Evolutionary conservation across 73 alveolate genomes (phyloP), one percentile per base, ranked within the genome.

Genomic region (Symbiodinium pilosum): DNA sequence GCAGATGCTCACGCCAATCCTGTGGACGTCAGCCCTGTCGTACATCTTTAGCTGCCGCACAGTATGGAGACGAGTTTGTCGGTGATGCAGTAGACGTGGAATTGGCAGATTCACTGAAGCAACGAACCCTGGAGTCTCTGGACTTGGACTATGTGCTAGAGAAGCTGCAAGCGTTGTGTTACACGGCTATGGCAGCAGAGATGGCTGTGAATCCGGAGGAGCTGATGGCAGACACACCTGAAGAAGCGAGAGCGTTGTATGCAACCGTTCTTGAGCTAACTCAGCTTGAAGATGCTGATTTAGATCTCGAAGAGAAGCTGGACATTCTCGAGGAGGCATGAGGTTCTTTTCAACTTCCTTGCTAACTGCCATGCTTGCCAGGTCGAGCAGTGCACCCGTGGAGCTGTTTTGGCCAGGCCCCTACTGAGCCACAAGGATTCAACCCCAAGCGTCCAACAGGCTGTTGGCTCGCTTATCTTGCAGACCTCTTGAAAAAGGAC

Each of bases 361-460:
- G 64, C 64, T 47, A 47, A 84, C 7, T 40, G 3, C 71, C 43
- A 26, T 9, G 42, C 69, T 1, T 43, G 42, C 11, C 68, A 87
- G 94, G 95, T 91, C 88, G 97, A 91, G 52, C 39, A 68, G 51
- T 91, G 97, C 88, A 69, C 88, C 5, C 97, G 54, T 24, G 97
- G 97, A 12, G 47, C 56, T 40, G 97, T 91, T 38, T 77, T 91
- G 44, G 95, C 42, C 11, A 47, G 20, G 3, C 4, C 71, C 95
- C 40, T 9, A 89, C 71, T 36, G 32, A 2, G 87, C 44, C 14
- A 16, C 16, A 7, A 7, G 64, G 64, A 11, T 16, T 47, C 64
- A 7, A 47, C 16, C 64, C 64, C 24, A 16, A 47, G 7, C n/a
- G n/a, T n/a, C n/a, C n/a, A n/a, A n/a, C n/a, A n/a, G n/a, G n/a